Evolutionary conservation across 179 eudicot genomes (phyloP).

Genomic region (Patellifolia procumbens): DNA sequence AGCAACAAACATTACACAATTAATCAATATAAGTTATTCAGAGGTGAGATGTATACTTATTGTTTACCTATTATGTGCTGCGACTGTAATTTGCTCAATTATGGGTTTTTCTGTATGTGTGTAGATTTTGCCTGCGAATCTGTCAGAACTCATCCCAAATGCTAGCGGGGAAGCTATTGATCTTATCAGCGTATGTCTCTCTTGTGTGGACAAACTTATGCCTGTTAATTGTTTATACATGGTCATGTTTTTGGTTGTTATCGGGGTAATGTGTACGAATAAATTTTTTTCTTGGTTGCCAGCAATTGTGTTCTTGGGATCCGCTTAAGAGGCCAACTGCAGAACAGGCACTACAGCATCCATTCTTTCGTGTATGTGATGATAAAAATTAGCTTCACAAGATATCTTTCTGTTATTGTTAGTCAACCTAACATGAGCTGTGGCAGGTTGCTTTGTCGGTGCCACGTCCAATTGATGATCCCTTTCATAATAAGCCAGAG

Average conservation of each 20-base stretch:
- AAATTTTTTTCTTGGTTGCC: constrained; percentile 17
- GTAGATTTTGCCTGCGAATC: constrained; percentile 68
- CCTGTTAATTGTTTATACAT: not conserved
- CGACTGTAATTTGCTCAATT: not conserved
- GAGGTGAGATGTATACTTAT: constrained; percentile 45
- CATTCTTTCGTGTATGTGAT: constrained; percentile 71
- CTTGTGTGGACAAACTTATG: not conserved
- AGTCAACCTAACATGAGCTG: constrained; percentile 31
- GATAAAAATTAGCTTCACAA: not conserved
- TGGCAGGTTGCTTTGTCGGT: constrained; percentile 54
- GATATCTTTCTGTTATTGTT: not conserved
- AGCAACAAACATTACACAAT: constrained; percentile 55
- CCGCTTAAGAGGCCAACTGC: constrained; percentile 92
- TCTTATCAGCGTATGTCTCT: constrained; percentile 64
- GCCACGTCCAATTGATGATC: constrained; percentile 65
- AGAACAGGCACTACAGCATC: constrained; percentile 81
- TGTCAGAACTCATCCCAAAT: constrained; percentile 71
- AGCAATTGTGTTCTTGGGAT: constrained; percentile 95
- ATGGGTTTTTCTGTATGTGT: constrained; percentile 2
- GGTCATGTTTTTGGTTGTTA: not conserved
- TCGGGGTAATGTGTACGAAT: constrained; percentile 2
- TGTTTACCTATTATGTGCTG: constrained; percentile 5
- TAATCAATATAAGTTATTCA: constrained; percentile 59
- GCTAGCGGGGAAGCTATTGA: constrained; percentile 88
- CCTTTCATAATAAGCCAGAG: constrained; percentile 49